phyloP scores from a whole-genome alignment of 2,329 filamentous ascomycete genomes.

The Cytospora piceicola region DNA sequence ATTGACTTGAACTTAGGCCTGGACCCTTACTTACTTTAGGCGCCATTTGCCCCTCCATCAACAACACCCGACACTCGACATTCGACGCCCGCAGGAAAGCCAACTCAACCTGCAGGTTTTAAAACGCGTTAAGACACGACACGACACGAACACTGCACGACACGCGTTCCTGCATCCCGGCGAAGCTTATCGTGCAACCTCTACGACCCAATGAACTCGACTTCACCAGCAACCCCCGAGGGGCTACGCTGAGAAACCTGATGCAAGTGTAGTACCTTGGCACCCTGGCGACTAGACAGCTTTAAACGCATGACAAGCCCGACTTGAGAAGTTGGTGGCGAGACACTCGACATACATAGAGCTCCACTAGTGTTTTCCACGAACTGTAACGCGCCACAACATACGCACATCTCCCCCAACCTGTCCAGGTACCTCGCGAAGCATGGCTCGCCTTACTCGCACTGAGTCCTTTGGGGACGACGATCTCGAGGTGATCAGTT shows the following conservation, averaged over 20 bases:
- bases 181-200: background rate
- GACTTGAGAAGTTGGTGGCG: background rate
- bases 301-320: background rate
- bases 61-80: background rate
- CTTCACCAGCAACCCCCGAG: background rate
- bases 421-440: background rate
- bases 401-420: conserved; percentile 29
- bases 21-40: background rate
- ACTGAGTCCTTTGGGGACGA: conserved; percentile 44
- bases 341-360: conserved; percentile 24
- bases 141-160: background rate
- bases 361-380: conserved; percentile 35
- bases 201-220: background rate
- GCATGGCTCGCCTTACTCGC: conserved; percentile 36
- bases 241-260: background rate
- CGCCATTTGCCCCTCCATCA: conserved; percentile 13
- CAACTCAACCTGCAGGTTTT: conserved; percentile 26
- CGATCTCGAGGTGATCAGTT: conserved; percentile 40
- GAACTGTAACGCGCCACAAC: conserved; percentile 35
- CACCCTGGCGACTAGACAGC: background rate
- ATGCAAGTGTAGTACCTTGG: background rate
- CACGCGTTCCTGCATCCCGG: conserved; percentile 20
- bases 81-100: conserved; percentile 14
- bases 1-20: conserved; percentile 18
- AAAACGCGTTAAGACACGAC: background rate